phyloP scores from a whole-genome alignment of 768 basidiomycete species.

The Suillus sp. region DNA sequence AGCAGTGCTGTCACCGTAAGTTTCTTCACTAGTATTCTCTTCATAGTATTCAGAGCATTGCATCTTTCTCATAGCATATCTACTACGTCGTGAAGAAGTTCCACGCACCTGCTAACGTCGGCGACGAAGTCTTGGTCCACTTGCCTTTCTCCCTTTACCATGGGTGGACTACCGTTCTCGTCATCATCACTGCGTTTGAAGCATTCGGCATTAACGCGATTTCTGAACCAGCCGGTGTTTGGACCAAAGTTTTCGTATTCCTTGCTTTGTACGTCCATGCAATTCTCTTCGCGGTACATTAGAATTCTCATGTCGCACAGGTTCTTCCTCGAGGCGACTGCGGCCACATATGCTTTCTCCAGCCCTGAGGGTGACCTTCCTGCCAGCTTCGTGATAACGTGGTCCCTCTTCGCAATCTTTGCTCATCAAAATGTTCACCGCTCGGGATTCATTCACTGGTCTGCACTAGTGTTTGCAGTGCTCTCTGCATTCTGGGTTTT shows the following conservation, averaged over 20 bases:
- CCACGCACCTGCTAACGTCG: conserved; percentile 59
- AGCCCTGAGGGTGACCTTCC: conserved; percentile 89
- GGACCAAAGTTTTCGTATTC: conserved; percentile 96
- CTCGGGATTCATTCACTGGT: conserved; percentile 87
- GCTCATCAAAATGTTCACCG: conserved; percentile 56
- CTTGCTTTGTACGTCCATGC: conserved; percentile 66
- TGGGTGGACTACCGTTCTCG: conserved; percentile 87
- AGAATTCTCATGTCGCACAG: conserved; percentile 36
- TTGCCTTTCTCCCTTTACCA: conserved; percentile 97
- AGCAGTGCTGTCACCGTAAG: conserved; percentile 64
- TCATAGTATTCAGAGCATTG: conserved; percentile 36
- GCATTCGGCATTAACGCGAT: conserved; percentile 84
- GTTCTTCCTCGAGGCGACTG: conserved; percentile 90
- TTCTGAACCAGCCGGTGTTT: conserved; percentile 68
- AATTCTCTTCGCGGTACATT: conserved; percentile 13
- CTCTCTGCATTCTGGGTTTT: conserved; percentile 82
- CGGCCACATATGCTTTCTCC: conserved; percentile 94
- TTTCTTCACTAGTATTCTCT: conserved; percentile 7
- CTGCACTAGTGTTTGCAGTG: conserved; percentile 81
- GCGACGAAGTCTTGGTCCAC: conserved; percentile 89
- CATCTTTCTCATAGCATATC: conserved; percentile 63
- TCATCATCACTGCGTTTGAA: conserved; percentile 81
- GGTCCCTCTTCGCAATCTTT: conserved; percentile 95
- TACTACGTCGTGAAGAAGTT: conserved; percentile 94
- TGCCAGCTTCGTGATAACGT: conserved; percentile 87